These are phyloP conservation scores for Bonnemaisonia californica DNA, from an alignment of 31 red algal genomes.

Conservation along the genomic window DNA sequence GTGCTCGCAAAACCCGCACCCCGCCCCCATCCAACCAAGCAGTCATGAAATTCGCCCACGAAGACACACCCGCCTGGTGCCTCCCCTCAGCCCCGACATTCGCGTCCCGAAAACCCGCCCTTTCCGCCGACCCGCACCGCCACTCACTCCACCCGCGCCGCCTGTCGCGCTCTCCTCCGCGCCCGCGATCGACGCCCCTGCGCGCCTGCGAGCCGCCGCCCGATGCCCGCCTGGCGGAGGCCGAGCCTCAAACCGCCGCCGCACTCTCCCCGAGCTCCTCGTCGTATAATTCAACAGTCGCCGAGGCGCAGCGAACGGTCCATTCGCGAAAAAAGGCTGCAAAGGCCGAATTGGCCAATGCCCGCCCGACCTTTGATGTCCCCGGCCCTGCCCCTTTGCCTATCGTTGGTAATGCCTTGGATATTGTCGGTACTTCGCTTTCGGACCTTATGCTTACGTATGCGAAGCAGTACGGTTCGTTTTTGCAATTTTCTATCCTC, in stretches of 20 bases:
- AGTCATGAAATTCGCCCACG: too few species aligned
- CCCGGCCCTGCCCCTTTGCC: conserved; percentile 36
- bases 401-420: conserved; percentile 52
- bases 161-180: neutral
- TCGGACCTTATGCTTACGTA: conserved; percentile 48
- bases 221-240: neutral
- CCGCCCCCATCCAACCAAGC: too few species aligned
- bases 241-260: neutral
- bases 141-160: neutral
- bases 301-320: neutral
- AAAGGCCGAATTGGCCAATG: neutral
- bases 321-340: neutral
- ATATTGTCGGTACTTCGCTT: conserved; percentile 32
- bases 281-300: neutral
- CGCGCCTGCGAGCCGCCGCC: neutral
- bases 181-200: neutral
- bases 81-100: neutral
- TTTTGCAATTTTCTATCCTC: conserved; percentile 44
- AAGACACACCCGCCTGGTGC: too few species aligned
- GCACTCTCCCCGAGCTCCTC: neutral
- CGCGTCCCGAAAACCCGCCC: neutral
- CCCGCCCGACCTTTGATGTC: neutral
- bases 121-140: neutral
- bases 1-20: too few species aligned
- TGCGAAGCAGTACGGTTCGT: conserved; percentile 40